Evolutionary conservation across 371 early-diverging fungal genomes (phyloP), one percentile per base, ranked within the genome.

Genomic region (Sporodiniella umbellata): DNA sequence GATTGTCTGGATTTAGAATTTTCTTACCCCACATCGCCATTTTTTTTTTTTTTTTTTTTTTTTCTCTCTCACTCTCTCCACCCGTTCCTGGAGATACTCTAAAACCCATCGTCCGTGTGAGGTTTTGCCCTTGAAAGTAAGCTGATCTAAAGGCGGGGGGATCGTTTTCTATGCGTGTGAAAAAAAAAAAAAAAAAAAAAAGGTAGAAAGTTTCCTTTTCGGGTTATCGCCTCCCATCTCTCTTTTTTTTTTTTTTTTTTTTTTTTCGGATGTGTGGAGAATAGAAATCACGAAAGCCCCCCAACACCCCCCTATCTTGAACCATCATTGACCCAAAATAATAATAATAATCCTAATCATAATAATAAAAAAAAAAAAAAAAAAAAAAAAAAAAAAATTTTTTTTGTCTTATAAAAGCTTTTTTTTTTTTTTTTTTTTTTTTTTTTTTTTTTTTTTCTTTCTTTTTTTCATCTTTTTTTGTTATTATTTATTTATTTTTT

Each of bases 401-500:
- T n/a, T n/a, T n/a, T n/a, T n/a, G n/a, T n/a, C n/a, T n/a, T n/a
- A n/a, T n/a, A n/a, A n/a, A n/a, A n/a, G n/a, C n/a, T 45, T 28
- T 26, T 40, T 19, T 23, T 39, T 33, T 26, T 42, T 47, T 35
- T 44, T 52, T 33, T 42, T 56, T n/a, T 15, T 40, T 12, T 39
- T 43, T 48, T 45, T 42, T 44, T 50, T 51, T 38, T 46, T 33
- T 19, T 17, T 15, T 25, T 12, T 35, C 40, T 45, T 14, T 26
- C 38, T 15, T 37, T 14, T n/a, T 18, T 37, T 15, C 38, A 37
- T 7, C 38, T 15, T 45, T 37, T 31, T 47, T 33, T 21, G 6
- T 26, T 25, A 10, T 64, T 62, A 61, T 57, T 60, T n/a, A 62
- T 45, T 42, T 68, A n/a, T n/a, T n/a, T n/a, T n/a, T n/a, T n/a